phyloP scores from a whole-genome alignment of 2,329 filamentous ascomycete genomes.

The Ascochyta viciae-villosae region DNA sequence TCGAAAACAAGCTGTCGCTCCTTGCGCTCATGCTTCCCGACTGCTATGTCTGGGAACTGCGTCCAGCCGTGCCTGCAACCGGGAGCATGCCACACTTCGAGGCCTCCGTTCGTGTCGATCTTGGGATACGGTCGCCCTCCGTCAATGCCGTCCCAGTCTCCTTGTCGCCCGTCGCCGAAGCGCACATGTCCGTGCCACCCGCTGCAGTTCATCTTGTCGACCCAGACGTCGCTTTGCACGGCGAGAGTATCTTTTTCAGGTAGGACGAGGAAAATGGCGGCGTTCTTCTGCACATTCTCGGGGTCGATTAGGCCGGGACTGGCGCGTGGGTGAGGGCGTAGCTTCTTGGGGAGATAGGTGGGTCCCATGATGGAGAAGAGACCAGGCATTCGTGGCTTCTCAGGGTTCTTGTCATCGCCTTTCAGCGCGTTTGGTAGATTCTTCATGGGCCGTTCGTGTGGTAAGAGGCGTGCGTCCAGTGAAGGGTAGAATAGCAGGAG shows the following conservation, averaged over 20 bases:
- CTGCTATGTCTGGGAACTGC: slow-evolving; percentile 50
- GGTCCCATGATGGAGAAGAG: slow-evolving; percentile 51
- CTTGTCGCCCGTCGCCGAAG: slow-evolving; percentile 43
- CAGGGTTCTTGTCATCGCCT: slow-evolving; percentile 36
- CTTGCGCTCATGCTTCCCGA: slow-evolving; percentile 48
- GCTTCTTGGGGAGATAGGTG: slow-evolving; percentile 50
- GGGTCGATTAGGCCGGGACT: slow-evolving; percentile 50
- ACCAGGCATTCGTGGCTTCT: slow-evolving; percentile 43
- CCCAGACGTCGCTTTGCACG: slow-evolving; percentile 53
- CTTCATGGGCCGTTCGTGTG: slow-evolving; percentile 50
- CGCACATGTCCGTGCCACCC: slow-evolving; percentile 45
- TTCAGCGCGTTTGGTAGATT: slow-evolving; percentile 45
- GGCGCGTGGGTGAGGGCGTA: slow-evolving; percentile 49
- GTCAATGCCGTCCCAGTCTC: slow-evolving; percentile 39
- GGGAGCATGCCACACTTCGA: slow-evolving; percentile 50
- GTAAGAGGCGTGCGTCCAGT: slow-evolving; percentile 51
- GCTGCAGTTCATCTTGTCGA: slow-evolving; percentile 46
- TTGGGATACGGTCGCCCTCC: slow-evolving; percentile 27
- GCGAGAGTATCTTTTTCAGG: slow-evolving; percentile 52
- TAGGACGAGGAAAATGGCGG: slow-evolving; percentile 52
- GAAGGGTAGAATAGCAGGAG: slow-evolving; percentile 54
- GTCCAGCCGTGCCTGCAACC: slow-evolving; percentile 52
- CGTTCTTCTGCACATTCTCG: slow-evolving; percentile 46
- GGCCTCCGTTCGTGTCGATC: slow-evolving; percentile 35
- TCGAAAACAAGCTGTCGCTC: slow-evolving; percentile 48